Conservation (phyloP, 2,329 filamentous ascomycete genomes). For the Aspergillus sp. region DNA sequence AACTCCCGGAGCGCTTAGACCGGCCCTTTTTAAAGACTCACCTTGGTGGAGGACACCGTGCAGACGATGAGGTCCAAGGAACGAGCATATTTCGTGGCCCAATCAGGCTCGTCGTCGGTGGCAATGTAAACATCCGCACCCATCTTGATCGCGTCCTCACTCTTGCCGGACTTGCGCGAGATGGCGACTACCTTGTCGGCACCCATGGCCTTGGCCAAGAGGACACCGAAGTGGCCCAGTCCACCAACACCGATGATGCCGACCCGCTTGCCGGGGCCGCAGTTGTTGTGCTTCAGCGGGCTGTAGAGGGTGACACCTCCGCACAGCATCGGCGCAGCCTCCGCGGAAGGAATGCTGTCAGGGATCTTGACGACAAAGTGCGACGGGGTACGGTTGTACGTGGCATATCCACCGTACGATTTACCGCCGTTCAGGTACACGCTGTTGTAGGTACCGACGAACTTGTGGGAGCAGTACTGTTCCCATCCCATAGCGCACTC, state of each 20-base stretch:
- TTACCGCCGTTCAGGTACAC: constrained; percentile 53
- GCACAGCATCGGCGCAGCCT: constrained; percentile 72
- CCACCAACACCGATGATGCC: constrained; percentile 74
- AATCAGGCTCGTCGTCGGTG: constrained; percentile 56
- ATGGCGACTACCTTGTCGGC: constrained; percentile 63
- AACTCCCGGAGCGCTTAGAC: neutral
- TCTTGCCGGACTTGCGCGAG: constrained; percentile 53
- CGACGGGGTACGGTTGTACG: constrained; percentile 54
- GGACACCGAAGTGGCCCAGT: constrained; percentile 70
- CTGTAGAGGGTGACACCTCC: constrained; percentile 73
- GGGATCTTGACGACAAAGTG: constrained; percentile 64
- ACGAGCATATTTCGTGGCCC: constrained; percentile 49
- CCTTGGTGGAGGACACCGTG: constrained; percentile 56
- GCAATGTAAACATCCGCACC: constrained; percentile 58
- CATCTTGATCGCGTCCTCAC: constrained; percentile 53
- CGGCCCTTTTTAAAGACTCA: constrained; percentile 10
- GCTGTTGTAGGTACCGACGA: constrained; percentile 35
- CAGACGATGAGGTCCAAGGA: constrained; percentile 58
- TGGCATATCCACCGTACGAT: constrained; percentile 66
- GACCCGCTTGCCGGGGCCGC: constrained; percentile 70
- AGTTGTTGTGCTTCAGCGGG: constrained; percentile 66
- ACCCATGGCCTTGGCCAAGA: constrained; percentile 70
- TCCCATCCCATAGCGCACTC: constrained; percentile 50
- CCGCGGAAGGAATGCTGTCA: constrained; percentile 47
- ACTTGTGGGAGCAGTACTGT: constrained; percentile 35